Evolutionary conservation across 176 grass and related monocot species (phyloP).

Genomic region (Musa troglodytarum): DNA sequence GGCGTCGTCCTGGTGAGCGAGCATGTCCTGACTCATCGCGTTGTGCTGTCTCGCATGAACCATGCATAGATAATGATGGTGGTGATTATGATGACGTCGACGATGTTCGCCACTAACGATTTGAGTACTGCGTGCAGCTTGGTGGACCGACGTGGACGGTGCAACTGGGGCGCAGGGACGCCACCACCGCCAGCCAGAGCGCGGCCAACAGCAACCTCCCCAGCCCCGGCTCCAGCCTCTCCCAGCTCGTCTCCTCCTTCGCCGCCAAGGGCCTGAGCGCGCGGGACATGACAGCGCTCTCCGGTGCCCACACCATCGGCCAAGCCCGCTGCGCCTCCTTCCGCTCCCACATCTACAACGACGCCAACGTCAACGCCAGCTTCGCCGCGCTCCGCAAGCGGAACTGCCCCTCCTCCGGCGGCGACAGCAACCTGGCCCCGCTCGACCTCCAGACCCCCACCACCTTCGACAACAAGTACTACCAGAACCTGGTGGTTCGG

Average conservation of each 20-base stretch:
- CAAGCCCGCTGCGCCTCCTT: background rate
- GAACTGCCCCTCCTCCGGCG: background rate
- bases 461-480: background rate
- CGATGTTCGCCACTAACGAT: no score
- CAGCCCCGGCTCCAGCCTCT: background rate
- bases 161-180: background rate
- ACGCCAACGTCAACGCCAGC: background rate
- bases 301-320: background rate
- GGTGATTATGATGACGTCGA: no score
- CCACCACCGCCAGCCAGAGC: background rate
- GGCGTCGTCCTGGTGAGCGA: slow-evolving; percentile 17
- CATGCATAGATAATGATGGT: no score
- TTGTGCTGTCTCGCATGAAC: background rate
- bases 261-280: background rate
- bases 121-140: background rate
- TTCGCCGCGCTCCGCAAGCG: background rate
- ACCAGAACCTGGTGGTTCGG: background rate
- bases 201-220: background rate
- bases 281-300: background rate
- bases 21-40: background rate
- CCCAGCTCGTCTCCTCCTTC: background rate
- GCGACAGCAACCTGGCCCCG: background rate
- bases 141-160: background rate
- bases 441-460: background rate
- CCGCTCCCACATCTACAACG: background rate